These are phyloP conservation scores for Candida vaughaniae DNA, from an alignment of 805 yeast genomes.

Conservation along the genomic window DNA sequence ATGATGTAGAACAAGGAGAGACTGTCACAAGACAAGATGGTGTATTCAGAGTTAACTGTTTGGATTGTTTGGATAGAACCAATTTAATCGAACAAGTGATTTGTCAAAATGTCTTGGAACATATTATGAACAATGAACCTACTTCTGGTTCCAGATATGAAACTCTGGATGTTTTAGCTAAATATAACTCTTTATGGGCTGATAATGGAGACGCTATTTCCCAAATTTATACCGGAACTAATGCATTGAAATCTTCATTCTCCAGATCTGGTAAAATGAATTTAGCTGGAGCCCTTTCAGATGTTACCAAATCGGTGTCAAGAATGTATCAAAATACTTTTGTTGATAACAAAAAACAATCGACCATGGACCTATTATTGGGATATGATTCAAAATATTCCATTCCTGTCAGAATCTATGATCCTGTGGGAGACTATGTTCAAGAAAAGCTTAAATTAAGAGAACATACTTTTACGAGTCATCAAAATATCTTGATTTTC, in stretches of 20 bases:
- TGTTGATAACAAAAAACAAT: constrained; percentile 87
- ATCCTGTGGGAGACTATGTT: constrained; percentile 88
- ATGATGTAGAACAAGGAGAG: constrained; percentile 55
- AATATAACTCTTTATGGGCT: constrained; percentile 80
- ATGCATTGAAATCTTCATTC: constrained; percentile 78
- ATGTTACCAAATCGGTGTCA: constrained; percentile 93
- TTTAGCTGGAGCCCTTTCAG: constrained; percentile 94
- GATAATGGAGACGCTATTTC: constrained; percentile 69
- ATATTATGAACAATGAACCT: constrained; percentile 23
- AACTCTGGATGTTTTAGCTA: constrained; percentile 55
- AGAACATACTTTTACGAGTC: constrained; percentile 56
- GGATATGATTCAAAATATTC: constrained; percentile 76
- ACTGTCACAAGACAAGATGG: constrained; percentile 80
- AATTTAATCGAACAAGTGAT: constrained; percentile 85
- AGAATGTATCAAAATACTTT: constrained; percentile 95
- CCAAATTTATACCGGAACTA: constrained; percentile 59
- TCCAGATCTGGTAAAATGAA: constrained; percentile 96
- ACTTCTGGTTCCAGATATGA: constrained; percentile 22
- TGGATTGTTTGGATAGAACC: constrained; percentile 91
- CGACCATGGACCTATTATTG: constrained; percentile 80
- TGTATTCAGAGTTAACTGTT: constrained; percentile 87
- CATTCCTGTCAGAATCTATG: constrained; percentile 68
- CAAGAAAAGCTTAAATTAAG: constrained; percentile 54
- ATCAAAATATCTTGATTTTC: constrained; percentile 60
- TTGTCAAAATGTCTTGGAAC: constrained; percentile 66